Evolutionary conservation across 805 yeast genomes (phyloP), one percentile per base, ranked within the genome.

Genomic region (Saccharomycopsis sp.): DNA sequence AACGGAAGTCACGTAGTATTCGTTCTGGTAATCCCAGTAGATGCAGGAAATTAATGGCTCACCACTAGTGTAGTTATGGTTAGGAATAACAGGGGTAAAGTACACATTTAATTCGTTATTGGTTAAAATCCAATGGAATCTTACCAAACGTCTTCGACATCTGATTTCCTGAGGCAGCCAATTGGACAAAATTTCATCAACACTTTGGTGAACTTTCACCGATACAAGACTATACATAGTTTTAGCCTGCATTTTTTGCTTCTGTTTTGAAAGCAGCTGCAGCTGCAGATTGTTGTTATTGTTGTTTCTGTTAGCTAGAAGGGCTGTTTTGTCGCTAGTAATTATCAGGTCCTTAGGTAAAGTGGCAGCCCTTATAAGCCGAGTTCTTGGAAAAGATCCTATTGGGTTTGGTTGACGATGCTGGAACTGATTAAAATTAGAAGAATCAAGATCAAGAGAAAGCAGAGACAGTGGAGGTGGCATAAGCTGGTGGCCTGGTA

Each of bases 91-190:
- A 44, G 49, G 49, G 5, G 22, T 44, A 17, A 44, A 44, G 22
- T 17, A 44, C 5, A 44, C 72, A 19, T 72, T 58, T 61, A 78
- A 62, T 62, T 72, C 64, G 56, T 71, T 62, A 55, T 70, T 66
- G 14, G 66, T 63, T 58, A 74, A 77, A 5, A 62, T 64, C 62
- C 79, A 75, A 2, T 72, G 68, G 63, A 82, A 77, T 42, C 70
- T 67, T 2, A 83, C 84, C 52, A 83, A 71, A 49, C 87, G 69
- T 56, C 87, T 70, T 42, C 74, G 72, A 14, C 66, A 64, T 20
- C 64, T 63, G 41, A 68, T 63, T 62, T 83, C 87, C 42, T 73
- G 75, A 3, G 65, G 65, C 0, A 78, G 69, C 86, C 87, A 83
- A 63, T 72, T 65, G 44, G 67, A 66, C 0, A 77, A 70, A 75